Percentiles rank a stretch among this genome's conserved stretches.
Evolutionary conservation across 805 yeast genomes (phyloP).

Genomic region (Barnettozyma sp.): DNA sequence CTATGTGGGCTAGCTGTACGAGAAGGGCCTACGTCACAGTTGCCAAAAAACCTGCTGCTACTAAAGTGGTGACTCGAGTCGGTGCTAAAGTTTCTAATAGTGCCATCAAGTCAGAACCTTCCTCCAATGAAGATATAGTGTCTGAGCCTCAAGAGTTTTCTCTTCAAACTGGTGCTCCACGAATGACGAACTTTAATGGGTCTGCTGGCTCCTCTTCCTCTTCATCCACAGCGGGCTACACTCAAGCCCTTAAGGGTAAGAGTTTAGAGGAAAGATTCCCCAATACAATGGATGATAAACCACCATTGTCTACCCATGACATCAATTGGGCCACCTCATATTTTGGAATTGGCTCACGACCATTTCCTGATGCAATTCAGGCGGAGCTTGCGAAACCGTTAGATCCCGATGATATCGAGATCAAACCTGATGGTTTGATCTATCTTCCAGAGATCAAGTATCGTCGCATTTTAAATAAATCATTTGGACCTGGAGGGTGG

Average conservation of each 20-base stretch:
- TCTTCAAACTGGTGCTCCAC: constrained; percentile 20
- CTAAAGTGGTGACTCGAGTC: constrained; percentile 3
- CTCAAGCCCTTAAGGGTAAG: constrained; percentile 14
- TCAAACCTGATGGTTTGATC: constrained; percentile 90
- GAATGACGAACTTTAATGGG: constrained; percentile 2
- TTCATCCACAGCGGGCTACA: constrained; percentile 1
- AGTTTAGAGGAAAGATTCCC: constrained; percentile 16
- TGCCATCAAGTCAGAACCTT: not conserved
- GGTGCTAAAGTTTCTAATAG: constrained; percentile 2
- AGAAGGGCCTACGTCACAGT: constrained; percentile 7
- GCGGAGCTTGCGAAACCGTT: constrained; percentile 56
- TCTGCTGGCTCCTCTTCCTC: no score
- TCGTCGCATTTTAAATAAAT: constrained; percentile 77
- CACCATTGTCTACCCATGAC: constrained; percentile 16
- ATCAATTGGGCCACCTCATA: constrained; percentile 82
- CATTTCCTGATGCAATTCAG: constrained; percentile 59
- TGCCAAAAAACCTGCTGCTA: constrained; percentile 4
- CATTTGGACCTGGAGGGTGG: constrained; percentile 99
- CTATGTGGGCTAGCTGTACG: constrained; percentile 4
- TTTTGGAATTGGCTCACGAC: constrained; percentile 75
- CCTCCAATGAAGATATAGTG: not conserved
- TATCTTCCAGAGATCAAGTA: constrained; percentile 95
- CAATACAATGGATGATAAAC: constrained; percentile 19
- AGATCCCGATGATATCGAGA: constrained; percentile 72
- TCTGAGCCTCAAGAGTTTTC: constrained; percentile 22